A percentile compares a stretch with the other conserved stretches of the same genome.
Conservation (phyloP, 164 flowering plant species). For the Piper longum region DNA sequence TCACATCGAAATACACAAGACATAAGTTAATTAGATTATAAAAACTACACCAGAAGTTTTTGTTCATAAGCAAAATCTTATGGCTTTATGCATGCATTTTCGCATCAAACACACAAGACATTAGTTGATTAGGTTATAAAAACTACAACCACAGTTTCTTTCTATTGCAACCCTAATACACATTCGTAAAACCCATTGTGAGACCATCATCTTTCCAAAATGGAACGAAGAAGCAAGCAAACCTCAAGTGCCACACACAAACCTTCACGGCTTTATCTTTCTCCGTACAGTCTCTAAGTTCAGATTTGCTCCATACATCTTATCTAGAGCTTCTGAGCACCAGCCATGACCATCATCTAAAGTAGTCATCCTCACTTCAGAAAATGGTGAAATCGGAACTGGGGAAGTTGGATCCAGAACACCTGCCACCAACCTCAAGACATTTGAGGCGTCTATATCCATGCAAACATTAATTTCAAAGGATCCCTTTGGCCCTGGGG, state of each 20-base stretch:
- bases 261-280: slow-evolving; percentile 17
- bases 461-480: slow-evolving; percentile 72
- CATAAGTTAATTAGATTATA: no score
- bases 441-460: slow-evolving; percentile 79
- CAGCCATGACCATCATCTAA: slow-evolving; percentile 97
- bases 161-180: no score
- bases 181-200: not conserved
- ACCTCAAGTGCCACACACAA: not conserved
- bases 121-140: no score
- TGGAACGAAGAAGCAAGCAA: not conserved
- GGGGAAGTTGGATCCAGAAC: slow-evolving; percentile 36
- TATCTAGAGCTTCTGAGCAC: slow-evolving; percentile 64
- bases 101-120: no score
- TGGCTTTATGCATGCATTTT: no score
- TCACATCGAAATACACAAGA: no score
- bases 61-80: no score
- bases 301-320: slow-evolving; percentile 40
- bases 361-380: slow-evolving; percentile 83
- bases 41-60: no score
- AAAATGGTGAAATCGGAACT: slow-evolving; percentile 31
- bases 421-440: slow-evolving; percentile 61
- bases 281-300: slow-evolving; percentile 41
- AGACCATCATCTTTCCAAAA: not conserved
- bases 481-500: slow-evolving; percentile 62
- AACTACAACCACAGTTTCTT: no score